Conservation (phyloP, 352 stramenopile genomes). For the Phytopythium helicoides region DNA sequence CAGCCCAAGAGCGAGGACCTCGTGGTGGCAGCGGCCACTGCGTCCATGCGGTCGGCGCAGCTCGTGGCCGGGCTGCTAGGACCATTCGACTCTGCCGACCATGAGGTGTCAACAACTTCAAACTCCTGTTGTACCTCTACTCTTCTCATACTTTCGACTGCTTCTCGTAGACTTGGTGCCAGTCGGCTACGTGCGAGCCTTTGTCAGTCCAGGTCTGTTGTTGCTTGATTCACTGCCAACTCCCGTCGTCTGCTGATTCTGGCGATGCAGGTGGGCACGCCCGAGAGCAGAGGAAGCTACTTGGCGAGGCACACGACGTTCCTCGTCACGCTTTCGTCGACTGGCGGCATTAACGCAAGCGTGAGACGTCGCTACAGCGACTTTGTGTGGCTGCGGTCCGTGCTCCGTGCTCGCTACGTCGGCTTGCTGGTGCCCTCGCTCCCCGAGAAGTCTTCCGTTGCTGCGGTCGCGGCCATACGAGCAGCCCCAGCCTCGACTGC, state of each 20-base stretch:
- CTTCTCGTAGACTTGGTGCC: constrained; percentile 21
- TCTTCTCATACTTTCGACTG: no score
- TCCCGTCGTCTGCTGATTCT: no score
- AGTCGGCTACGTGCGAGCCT: constrained; percentile 14
- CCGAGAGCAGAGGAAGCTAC: constrained; percentile 57
- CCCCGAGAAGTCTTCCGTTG: constrained; percentile 57
- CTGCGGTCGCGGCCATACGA: constrained; percentile 8
- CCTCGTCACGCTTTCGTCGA: constrained; percentile 29
- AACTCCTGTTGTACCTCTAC: constrained; percentile 5
- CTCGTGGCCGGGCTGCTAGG: constrained; percentile 17
- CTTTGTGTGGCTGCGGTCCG: constrained; percentile 69
- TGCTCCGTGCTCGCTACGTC: constrained; percentile 57
- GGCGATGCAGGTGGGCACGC: constrained; percentile 46
- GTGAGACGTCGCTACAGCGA: constrained; percentile 69
- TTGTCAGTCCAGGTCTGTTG: not conserved
- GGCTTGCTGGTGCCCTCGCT: constrained; percentile 65
- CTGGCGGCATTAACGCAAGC: not conserved
- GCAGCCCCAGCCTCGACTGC: constrained; percentile 36
- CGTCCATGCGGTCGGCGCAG: constrained; percentile 31
- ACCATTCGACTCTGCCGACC: constrained; percentile 20
- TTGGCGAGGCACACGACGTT: constrained; percentile 77
- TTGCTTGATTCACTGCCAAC: no score
- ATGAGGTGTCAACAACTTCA: constrained; percentile 22
- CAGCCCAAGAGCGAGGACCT: constrained; percentile 26
- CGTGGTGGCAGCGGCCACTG: constrained; percentile 16